Base-by-base conservation (phyloP, 345 rosid genomes). In the Conringia planisiliqua region DNA sequence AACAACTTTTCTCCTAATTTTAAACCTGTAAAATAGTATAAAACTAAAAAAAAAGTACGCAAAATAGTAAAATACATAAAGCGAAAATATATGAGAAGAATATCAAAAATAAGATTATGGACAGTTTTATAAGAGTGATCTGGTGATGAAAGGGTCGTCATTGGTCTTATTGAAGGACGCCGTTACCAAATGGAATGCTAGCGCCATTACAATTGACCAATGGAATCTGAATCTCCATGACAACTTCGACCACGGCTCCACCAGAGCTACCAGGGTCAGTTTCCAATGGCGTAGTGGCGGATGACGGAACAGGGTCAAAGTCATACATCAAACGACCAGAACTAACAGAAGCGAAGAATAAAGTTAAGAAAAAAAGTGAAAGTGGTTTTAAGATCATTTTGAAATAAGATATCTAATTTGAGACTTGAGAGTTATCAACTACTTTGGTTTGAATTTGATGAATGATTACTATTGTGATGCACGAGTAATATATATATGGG, bases 231-330 rank as follows among this genome's bases (percentile, higher is more conserved):
- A 30, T 39, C 12, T 18, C 54, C 12, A 3, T 27, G n/a, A 50
- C n/a, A 9, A 7, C 52, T 32, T 6, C 2, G 6, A 39, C 16
- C 29, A 26, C 38, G 16, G 17, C 18, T 57, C n/a, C 13, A 8
- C 0, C 10, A 6, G 6, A 60, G 67, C 9, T 4, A 4, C 0
- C n/a, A 3, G 13, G 40, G 62, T 35, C 48, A 26, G 38, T 60
- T 22, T 47, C 67, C 14, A 71, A 26, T 60, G 59, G 75, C 1
- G 67, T 71, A 14, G 36, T 46, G 38, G 75, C 75, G 3, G 75
- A 71, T 24, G 75, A 71, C 1, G 75, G 59, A 5, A 71, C 75
- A 71, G 59, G 59, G 29, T 71, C 75, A 10, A 71, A 60, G 27
- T 71, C 58, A 18, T 20, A 6, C 6, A 59, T 13, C 29, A 59